Conservation (phyloP, 148 eudicot genomes). For the Rheum nobile region DNA sequence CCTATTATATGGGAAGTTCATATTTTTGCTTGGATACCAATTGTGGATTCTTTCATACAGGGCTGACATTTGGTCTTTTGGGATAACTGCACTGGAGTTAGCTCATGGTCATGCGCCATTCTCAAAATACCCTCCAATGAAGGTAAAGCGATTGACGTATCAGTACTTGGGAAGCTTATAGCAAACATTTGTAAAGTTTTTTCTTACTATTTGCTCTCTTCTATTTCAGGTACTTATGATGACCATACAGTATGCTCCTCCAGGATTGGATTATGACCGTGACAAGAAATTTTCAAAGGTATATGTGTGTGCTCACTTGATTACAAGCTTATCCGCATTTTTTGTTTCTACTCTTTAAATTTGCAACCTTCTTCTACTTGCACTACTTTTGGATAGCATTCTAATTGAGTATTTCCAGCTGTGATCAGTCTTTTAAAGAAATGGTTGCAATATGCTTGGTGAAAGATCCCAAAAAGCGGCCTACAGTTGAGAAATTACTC, state of each 20-base stretch:
- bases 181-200: background rate
- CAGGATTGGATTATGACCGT: slow-evolving; percentile 96
- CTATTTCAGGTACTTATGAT: slow-evolving; percentile 66
- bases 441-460: slow-evolving; percentile 99
- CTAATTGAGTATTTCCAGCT: slow-evolving; percentile 21
- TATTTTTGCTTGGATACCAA: background rate
- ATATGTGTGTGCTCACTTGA: slow-evolving; percentile 7
- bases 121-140: slow-evolving; percentile 99
- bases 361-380: background rate
- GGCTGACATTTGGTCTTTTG: slow-evolving; percentile 99
- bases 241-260: slow-evolving; percentile 98
- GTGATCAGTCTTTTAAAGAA: slow-evolving; percentile 81
- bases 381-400: background rate
- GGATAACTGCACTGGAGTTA: slow-evolving; percentile 94
- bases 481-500: slow-evolving; percentile 82
- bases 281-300: slow-evolving; percentile 98
- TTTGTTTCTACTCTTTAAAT: background rate
- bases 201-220: slow-evolving; percentile 3
- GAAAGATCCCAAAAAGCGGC: slow-evolving; percentile 96
- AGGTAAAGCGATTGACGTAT: slow-evolving; percentile 31
- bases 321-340: background rate
- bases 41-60: slow-evolving; percentile 19
- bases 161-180: background rate
- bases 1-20: background rate
- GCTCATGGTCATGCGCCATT: slow-evolving; percentile 99